A percentile compares a stretch with the other conserved stretches of the same genome.
phyloP scores from a whole-genome alignment of 2,329 filamentous ascomycete species.

The Coniosporium tulheliwenetii region DNA sequence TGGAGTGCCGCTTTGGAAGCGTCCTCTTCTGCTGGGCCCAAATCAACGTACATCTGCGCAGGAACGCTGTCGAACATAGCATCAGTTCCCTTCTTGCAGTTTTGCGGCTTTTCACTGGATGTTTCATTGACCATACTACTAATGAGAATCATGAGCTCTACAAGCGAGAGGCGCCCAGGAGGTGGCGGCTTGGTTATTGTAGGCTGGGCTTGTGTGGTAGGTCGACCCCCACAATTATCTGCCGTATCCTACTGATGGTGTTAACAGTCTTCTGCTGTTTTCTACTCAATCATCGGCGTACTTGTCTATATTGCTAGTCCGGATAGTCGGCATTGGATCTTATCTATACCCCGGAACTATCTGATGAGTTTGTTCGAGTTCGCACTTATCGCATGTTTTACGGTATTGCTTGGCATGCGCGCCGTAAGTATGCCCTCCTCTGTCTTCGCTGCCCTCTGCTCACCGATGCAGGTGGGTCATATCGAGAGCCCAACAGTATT shows the following conservation, averaged over 20 bases:
- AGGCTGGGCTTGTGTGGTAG: slow-evolving; percentile 13
- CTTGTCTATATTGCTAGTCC: slow-evolving; percentile 19
- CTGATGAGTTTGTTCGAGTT: slow-evolving; percentile 18
- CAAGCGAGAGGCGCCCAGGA: not conserved
- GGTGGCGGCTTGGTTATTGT: slow-evolving; percentile 3
- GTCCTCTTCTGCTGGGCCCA: slow-evolving; percentile 17
- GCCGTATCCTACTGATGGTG: not conserved
- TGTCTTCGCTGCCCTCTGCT: not conserved
- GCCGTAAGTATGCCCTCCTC: slow-evolving; percentile 10
- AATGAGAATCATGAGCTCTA: slow-evolving; percentile 6
- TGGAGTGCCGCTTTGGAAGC: slow-evolving; percentile 21
- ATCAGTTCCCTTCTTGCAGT: slow-evolving; percentile 20
- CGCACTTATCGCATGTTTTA: slow-evolving; percentile 11
- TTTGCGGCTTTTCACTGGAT: slow-evolving; percentile 24
- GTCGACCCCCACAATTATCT: slow-evolving; percentile 1
- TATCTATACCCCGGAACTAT: slow-evolving; percentile 19
- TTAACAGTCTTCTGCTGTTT: slow-evolving; percentile 16
- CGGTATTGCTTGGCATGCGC: slow-evolving; percentile 10
- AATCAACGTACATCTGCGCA: slow-evolving; percentile 35
- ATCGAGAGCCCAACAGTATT: slow-evolving; percentile 23
- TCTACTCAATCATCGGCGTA: slow-evolving; percentile 19
- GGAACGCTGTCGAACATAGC: slow-evolving; percentile 16
- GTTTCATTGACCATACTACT: slow-evolving; percentile 20
- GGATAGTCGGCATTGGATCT: slow-evolving; percentile 21
- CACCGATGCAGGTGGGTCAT: slow-evolving; percentile 19